phyloP scores from a whole-genome alignment of 345 rosid species.

The Syzygium grande region DNA sequence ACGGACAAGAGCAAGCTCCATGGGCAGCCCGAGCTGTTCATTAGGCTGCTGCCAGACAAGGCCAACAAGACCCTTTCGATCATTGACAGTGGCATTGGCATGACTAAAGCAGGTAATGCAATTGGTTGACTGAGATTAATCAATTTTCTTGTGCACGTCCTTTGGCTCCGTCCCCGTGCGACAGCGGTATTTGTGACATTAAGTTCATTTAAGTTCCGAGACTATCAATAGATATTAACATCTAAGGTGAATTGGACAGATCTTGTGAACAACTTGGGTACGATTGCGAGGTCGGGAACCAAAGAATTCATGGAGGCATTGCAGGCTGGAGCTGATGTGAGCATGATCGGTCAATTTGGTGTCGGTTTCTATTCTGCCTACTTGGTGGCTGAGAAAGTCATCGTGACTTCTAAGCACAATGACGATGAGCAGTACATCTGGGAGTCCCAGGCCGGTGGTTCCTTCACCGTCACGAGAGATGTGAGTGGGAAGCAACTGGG shows the following conservation, averaged over 20 bases:
- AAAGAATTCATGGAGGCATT: slow-evolving; percentile 45
- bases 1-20: slow-evolving; percentile 43
- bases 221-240: not conserved
- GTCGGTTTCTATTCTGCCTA: slow-evolving; percentile 43
- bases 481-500: slow-evolving; percentile 33
- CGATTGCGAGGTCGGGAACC: slow-evolving; percentile 39
- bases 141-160: not conserved
- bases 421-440: slow-evolving; percentile 36
- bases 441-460: slow-evolving; percentile 43
- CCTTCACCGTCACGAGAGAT: slow-evolving; percentile 35
- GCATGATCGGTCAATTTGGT: slow-evolving; percentile 47
- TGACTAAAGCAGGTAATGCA: slow-evolving; percentile 38
- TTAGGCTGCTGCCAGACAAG: slow-evolving; percentile 35
- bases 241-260: not conserved
- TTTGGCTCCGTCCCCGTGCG: not conserved
- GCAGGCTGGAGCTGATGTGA: slow-evolving; percentile 45
- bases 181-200: not conserved
- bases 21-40: slow-evolving; percentile 36
- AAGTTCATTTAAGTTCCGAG: no score
- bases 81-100: slow-evolving; percentile 33
- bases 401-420: slow-evolving; percentile 34
- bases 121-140: not conserved
- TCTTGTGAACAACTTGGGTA: slow-evolving; percentile 40
- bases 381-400: slow-evolving; percentile 35
- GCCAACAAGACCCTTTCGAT: slow-evolving; percentile 30